These are phyloP conservation scores for Hemisphaericaspora xylofermentans DNA, from an alignment of 1,139 yeast species.

Conservation along the genomic window DNA sequence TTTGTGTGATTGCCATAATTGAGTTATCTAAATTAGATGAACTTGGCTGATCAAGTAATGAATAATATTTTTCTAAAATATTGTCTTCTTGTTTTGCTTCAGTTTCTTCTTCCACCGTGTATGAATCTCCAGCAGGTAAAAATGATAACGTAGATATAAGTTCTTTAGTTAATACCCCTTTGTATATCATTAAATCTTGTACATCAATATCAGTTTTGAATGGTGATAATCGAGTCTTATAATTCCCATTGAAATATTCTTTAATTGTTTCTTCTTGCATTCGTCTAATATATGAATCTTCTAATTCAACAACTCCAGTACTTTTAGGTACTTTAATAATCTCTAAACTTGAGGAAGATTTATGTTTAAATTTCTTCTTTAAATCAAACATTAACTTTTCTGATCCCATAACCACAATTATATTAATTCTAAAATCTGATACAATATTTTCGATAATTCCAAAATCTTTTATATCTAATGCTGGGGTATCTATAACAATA, in stretches of 20 bases:
- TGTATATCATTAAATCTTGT: constrained; percentile 38
- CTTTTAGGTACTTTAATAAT: constrained; percentile 67
- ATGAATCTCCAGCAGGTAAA: constrained; percentile 48
- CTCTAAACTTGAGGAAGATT: constrained; percentile 32
- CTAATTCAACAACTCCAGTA: constrained; percentile 73
- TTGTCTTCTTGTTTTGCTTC: constrained; percentile 27
- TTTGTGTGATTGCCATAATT: constrained; percentile 69
- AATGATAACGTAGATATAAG: constrained; percentile 38
- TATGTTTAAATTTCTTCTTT: constrained; percentile 52
- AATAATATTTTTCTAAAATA: constrained; percentile 34
- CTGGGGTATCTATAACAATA: constrained; percentile 78
- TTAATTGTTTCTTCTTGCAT: constrained; percentile 74
- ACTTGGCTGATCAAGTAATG: constrained; percentile 43
- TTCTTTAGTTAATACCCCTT: constrained; percentile 39
- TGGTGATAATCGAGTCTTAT: constrained; percentile 71
- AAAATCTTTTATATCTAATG: constrained; percentile 50
- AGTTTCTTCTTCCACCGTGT: constrained; percentile 31
- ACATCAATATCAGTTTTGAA: constrained; percentile 46
- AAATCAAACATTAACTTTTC: constrained; percentile 68
- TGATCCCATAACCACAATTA: constrained; percentile 59
- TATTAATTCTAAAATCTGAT: constrained; percentile 58
- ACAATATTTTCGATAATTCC: constrained; percentile 59
- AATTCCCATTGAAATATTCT: constrained; percentile 86
- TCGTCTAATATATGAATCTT: constrained; percentile 66
- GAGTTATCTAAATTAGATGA: constrained; percentile 66